Conservation (phyloP, 805 yeast species). For the Ogataea paradorogensis region DNA sequence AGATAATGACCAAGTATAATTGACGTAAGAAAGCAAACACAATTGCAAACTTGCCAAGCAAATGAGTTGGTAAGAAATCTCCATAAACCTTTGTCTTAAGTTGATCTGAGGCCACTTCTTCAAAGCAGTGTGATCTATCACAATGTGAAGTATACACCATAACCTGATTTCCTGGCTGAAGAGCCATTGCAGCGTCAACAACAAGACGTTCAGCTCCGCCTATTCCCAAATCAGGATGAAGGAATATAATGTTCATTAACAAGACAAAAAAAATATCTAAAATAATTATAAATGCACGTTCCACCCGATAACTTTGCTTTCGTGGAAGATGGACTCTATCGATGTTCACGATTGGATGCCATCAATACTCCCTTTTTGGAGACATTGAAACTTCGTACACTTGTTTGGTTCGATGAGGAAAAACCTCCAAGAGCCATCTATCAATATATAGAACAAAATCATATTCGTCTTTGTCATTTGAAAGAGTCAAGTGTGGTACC, state of each 20-base stretch:
- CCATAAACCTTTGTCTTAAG: conserved; percentile 74
- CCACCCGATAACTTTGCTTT: conserved; percentile 93
- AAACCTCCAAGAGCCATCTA: conserved; percentile 72
- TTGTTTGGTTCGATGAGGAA: conserved; percentile 80
- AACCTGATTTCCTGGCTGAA: conserved; percentile 41
- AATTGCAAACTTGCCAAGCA: conserved; percentile 69
- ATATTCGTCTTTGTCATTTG: conserved; percentile 49
- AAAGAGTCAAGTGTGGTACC: conserved; percentile 28
- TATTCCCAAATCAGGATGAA: conserved; percentile 95
- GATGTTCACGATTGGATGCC: conserved; percentile 77
- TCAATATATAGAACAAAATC: conserved; percentile 57
- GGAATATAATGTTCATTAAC: conserved; percentile 65
- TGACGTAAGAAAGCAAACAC: conserved; percentile 84
- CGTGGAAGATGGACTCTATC: conserved; percentile 82
- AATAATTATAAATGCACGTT: conserved; percentile 57
- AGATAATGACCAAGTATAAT: conserved; percentile 50
- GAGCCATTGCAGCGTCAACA: conserved; percentile 90
- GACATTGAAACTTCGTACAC: conserved; percentile 64
- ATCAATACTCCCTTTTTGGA: conserved; percentile 75
- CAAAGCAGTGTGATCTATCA: conserved; percentile 83
- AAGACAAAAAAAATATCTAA: neutral
- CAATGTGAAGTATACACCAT: conserved; percentile 86
- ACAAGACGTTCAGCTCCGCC: conserved; percentile 98
- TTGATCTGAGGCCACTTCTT: conserved; percentile 65
- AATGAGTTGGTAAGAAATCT: conserved; percentile 72